Percentiles rank a stretch among this genome's conserved stretches.
Conservation (phyloP, 306 rosid genomes). For the Prunus davidiana region DNA sequence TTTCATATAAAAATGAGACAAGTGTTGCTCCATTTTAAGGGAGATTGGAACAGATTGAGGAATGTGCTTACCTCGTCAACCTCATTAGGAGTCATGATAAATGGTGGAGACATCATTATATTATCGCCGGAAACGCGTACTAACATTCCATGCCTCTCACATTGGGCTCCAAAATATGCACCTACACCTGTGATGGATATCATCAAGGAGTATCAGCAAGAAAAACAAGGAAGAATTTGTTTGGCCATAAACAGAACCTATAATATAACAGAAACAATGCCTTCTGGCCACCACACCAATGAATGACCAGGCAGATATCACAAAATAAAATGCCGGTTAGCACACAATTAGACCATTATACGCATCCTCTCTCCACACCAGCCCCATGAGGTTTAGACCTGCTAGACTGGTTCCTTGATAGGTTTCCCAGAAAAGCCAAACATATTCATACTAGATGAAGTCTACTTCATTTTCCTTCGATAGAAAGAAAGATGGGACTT, state of each 20-base stretch:
- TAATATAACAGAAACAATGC: neutral
- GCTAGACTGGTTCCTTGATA: no score
- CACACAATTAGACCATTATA: neutral
- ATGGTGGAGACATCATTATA: constrained; percentile 90
- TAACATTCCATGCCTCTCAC: constrained; percentile 76
- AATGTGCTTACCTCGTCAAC: constrained; percentile 63
- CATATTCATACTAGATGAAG: neutral
- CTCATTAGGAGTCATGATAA: constrained; percentile 59
- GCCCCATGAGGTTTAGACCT: no score
- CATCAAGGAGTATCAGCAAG: neutral
- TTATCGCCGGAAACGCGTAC: constrained; percentile 77
- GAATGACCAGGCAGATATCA: neutral
- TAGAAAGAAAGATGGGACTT: constrained; percentile 31
- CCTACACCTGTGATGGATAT: constrained; percentile 49
- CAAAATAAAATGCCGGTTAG: neutral
- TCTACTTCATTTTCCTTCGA: neutral
- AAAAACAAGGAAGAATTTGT: neutral
- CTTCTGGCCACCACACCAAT: neutral
- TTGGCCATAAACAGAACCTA: constrained; percentile 1
- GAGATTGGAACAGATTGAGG: neutral
- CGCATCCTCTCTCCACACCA: no score
- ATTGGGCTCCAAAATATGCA: constrained; percentile 80
- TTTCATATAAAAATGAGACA: neutral
- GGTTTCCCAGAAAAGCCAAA: neutral
- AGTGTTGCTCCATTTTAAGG: neutral